phyloP scores from a whole-genome alignment of 2,329 filamentous ascomycete species.

The Fusarium sp. region DNA sequence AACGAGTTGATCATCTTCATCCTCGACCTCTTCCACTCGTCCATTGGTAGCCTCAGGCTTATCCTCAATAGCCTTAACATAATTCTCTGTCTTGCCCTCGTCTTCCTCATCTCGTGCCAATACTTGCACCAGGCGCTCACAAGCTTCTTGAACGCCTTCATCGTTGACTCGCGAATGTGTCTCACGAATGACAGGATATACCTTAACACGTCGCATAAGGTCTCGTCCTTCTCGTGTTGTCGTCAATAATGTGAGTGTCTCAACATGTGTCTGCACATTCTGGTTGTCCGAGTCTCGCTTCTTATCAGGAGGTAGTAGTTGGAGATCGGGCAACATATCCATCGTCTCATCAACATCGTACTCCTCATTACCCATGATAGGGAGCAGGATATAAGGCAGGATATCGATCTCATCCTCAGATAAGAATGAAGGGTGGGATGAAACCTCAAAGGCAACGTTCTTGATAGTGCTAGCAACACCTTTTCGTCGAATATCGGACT shows the following conservation, averaged over 20 bases:
- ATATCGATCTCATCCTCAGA: constrained; percentile 79
- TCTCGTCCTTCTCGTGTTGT: constrained; percentile 82
- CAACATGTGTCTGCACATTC: constrained; percentile 87
- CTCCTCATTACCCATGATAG: constrained; percentile 88
- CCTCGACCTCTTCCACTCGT: constrained; percentile 57
- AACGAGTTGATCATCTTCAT: constrained; percentile 65
- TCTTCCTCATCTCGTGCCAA: constrained; percentile 80
- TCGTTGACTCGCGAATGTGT: constrained; percentile 82
- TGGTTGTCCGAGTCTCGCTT: constrained; percentile 78
- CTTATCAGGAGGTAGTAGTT: constrained; percentile 91
- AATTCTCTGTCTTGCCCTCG: constrained; percentile 49
- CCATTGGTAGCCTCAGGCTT: constrained; percentile 52
- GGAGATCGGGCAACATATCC: constrained; percentile 88
- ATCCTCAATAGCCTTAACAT: constrained; percentile 47
- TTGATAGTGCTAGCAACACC: constrained; percentile 98
- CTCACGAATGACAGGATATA: constrained; percentile 91
- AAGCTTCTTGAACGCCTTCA: constrained; percentile 83
- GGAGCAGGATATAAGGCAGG: constrained; percentile 87
- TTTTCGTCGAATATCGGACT: constrained; percentile 82
- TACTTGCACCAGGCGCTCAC: constrained; percentile 89
- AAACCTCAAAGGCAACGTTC: constrained; percentile 87
- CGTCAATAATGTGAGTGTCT: constrained; percentile 85
- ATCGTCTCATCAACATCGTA: constrained; percentile 88
- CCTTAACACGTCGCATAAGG: constrained; percentile 77
- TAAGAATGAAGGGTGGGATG: constrained; percentile 77